Conservation (phyloP, 805 yeast species). For the Yarrowia keelungensis region DNA sequence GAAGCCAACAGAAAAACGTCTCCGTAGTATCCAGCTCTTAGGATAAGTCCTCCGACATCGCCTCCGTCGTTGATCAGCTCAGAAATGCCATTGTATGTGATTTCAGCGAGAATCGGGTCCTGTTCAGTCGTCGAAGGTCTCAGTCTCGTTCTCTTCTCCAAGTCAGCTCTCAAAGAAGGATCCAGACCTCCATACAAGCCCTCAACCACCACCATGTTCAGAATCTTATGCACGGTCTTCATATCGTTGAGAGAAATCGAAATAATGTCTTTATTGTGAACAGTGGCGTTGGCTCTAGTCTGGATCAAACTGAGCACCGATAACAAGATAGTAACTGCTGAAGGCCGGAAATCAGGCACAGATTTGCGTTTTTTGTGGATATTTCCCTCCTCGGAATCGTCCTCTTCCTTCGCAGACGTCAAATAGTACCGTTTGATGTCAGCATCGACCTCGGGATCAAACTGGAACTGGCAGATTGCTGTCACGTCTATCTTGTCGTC, state of each 20-base stretch:
- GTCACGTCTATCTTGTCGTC: slow-evolving; percentile 14
- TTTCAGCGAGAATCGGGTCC: slow-evolving; percentile 16
- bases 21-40: slow-evolving; percentile 32
- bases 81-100: slow-evolving; percentile 26
- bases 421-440: slow-evolving; percentile 29
- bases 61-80: slow-evolving; percentile 22
- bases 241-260: slow-evolving; percentile 85
- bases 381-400: background rate
- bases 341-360: slow-evolving; percentile 28
- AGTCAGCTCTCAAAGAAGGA: slow-evolving; percentile 61
- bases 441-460: background rate
- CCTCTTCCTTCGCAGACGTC: slow-evolving; percentile 24
- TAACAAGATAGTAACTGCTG: background rate
- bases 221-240: slow-evolving; percentile 69
- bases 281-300: slow-evolving; percentile 10
- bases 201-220: slow-evolving; percentile 69
- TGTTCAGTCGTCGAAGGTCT: background rate
- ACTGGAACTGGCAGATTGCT: slow-evolving; percentile 10
- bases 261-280: slow-evolving; percentile 43
- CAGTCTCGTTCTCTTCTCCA: slow-evolving; percentile 64
- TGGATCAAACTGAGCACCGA: slow-evolving; percentile 19
- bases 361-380: slow-evolving; percentile 15
- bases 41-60: slow-evolving; percentile 27
- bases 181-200: slow-evolving; percentile 59
- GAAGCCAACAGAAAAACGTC: slow-evolving; percentile 16